These are phyloP conservation scores for Leccinum pellstonianum DNA, from an alignment of 768 basidiomycete species.

Conservation along the genomic window DNA sequence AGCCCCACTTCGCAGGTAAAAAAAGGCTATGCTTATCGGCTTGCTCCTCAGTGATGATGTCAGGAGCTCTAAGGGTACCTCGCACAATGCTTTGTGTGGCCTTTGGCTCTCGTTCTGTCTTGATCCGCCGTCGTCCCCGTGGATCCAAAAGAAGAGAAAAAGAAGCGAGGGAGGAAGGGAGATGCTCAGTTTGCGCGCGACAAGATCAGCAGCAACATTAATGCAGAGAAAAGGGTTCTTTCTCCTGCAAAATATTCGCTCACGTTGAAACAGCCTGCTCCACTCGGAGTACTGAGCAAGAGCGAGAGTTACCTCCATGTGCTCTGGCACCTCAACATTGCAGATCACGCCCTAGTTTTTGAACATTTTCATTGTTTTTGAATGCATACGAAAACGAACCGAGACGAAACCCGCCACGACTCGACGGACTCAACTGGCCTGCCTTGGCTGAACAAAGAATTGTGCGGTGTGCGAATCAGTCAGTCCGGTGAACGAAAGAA, in stretches of 20 bases:
- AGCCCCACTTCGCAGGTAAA: not conserved
- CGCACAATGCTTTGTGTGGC: not conserved
- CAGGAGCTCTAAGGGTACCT: not conserved
- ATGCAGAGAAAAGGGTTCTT: not conserved
- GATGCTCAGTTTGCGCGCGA: not conserved
- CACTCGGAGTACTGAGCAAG: not conserved
- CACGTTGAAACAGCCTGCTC: not conserved
- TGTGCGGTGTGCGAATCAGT: not conserved
- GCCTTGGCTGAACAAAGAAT: conserved; percentile 20
- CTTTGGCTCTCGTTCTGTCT: not conserved
- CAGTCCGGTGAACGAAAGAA: not conserved
- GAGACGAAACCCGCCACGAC: not conserved
- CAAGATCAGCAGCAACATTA: not conserved
- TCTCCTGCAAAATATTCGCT: not conserved
- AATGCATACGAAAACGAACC: not conserved
- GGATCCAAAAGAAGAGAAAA: not conserved
- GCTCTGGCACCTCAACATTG: not conserved
- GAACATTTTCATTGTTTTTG: not conserved
- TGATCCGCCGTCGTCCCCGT: not conserved
- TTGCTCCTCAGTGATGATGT: not conserved
- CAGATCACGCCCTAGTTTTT: not conserved
- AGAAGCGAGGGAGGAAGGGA: not conserved
- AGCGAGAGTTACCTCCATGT: not conserved
- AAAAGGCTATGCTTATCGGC: not conserved
- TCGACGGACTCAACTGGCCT: conserved; percentile 12